These are phyloP conservation scores for Kitagawia praeruptora DNA, from an alignment of 129 eudicot genomes.

Conservation along the genomic window DNA sequence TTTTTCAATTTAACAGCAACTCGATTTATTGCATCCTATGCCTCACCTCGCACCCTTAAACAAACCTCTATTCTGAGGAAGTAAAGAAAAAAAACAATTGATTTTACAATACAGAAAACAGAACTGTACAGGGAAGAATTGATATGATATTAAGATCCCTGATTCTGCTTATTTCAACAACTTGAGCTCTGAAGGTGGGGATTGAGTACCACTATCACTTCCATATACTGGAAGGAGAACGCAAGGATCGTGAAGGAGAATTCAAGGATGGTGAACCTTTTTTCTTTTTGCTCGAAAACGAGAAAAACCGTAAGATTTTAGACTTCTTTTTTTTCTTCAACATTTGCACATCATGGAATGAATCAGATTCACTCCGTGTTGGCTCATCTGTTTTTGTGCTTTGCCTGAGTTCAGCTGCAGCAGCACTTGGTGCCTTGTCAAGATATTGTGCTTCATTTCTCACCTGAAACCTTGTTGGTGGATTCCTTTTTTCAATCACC, in stretches of 20 bases:
- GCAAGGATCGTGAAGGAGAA: constrained; percentile 16
- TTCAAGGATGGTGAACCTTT: constrained; percentile 24
- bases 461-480: constrained; percentile 27
- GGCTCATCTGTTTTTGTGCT: constrained; percentile 19
- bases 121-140: neutral
- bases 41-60: neutral
- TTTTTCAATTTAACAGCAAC: neutral
- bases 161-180: constrained; percentile 3
- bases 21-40: neutral
- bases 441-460: constrained; percentile 19
- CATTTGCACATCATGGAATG: constrained; percentile 36
- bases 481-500: neutral
- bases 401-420: constrained; percentile 20
- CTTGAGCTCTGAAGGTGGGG: neutral
- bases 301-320: constrained; percentile 53
- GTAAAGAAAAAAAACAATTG: neutral
- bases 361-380: constrained; percentile 42
- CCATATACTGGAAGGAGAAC: neutral
- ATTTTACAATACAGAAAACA: neutral
- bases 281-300: constrained; percentile 56
- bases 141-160: neutral
- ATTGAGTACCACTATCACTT: neutral
- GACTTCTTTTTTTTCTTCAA: constrained; percentile 56
- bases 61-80: neutral
- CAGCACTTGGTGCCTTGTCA: constrained; percentile 20